Evolutionary conservation across 306 rosid genomes (phyloP).

Genomic region (Acacia confusa): DNA sequence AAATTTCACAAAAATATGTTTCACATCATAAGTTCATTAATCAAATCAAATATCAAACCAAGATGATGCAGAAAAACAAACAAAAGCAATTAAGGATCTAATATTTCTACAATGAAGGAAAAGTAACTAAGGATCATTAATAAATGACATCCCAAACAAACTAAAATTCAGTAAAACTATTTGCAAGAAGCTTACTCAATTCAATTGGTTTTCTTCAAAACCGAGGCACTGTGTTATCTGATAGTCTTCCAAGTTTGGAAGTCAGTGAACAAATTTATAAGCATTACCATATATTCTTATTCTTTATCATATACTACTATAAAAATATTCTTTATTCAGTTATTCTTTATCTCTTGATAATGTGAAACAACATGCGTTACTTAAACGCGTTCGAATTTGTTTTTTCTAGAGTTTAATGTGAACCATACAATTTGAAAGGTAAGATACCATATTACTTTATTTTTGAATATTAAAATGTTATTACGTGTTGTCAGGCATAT

Average conservation of each 20-base stretch:
- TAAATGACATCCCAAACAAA: not conserved
- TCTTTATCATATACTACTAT: not conserved
- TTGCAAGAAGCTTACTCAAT: not conserved
- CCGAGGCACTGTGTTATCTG: not conserved
- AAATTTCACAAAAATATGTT: no score
- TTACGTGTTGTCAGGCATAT: not conserved
- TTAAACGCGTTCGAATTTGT: not conserved
- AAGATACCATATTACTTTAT: not conserved
- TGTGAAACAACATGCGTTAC: not conserved
- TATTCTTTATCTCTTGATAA: not conserved
- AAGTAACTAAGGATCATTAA: not conserved
- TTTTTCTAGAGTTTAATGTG: not conserved
- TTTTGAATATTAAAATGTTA: not conserved
- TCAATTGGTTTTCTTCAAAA: not conserved
- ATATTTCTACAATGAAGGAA: not conserved
- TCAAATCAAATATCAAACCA: not conserved
- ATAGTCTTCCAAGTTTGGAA: not conserved
- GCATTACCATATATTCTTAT: not conserved
- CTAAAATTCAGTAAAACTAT: not conserved
- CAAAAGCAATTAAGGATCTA: not conserved
- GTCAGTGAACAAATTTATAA: not conserved
- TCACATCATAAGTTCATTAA: not conserved
- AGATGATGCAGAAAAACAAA: not conserved
- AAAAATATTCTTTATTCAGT: not conserved
- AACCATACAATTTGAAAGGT: not conserved